phyloP scores from a whole-genome alignment of 495 filamentous ascomycete genomes.

The Lepidopterella palustris region DNA sequence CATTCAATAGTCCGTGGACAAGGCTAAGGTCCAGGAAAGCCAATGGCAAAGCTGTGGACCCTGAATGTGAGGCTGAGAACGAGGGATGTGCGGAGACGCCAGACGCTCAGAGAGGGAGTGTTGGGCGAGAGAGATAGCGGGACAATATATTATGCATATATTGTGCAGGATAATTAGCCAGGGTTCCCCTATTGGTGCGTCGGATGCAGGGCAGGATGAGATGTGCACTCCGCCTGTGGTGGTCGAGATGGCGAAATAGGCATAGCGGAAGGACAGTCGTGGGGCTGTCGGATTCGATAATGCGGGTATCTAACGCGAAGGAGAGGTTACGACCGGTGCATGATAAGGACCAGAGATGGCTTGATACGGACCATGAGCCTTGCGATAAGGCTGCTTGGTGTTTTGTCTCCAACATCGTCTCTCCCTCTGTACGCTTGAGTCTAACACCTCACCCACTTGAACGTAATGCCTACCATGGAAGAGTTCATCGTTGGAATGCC shows the following conservation, averaged over 20 bases:
- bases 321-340: not conserved
- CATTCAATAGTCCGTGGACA: constrained; percentile 8
- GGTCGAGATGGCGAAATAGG: no score
- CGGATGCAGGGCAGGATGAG: no score
- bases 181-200: no score
- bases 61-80: constrained; percentile 9
- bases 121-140: constrained; percentile 6
- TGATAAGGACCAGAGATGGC: not conserved
- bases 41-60: not conserved
- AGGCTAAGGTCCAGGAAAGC: constrained; percentile 2
- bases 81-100: not conserved
- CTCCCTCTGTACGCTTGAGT: no score
- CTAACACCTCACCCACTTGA: no score
- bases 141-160: constrained; percentile 26
- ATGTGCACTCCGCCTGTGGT: no score
- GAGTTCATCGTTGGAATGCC: constrained; percentile 2
- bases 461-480: not conserved
- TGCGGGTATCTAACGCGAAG: not conserved
- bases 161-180: constrained; percentile 10
- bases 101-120: not conserved
- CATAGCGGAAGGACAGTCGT: no score
- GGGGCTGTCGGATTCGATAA: no score
- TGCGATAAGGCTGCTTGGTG: not conserved
- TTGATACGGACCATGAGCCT: no score
- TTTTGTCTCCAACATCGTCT: not conserved